Conservation (phyloP, 768 basidiomycete species). For the Pleurotus sapidus region DNA sequence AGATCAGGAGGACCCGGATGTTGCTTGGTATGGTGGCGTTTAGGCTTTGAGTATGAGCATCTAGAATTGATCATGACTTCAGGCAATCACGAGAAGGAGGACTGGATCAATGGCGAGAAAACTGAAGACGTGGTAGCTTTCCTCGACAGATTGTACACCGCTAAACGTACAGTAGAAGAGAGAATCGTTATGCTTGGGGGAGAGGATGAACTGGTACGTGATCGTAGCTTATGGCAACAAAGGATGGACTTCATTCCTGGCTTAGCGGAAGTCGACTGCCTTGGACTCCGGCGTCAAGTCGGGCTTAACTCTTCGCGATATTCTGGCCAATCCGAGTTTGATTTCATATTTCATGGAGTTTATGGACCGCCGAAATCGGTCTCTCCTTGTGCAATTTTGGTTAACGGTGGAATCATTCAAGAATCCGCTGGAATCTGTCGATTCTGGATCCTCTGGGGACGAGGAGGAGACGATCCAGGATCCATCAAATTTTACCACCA, state of each 20-base stretch:
- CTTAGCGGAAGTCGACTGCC: constrained; percentile 28
- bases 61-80: not conserved
- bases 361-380: constrained; percentile 87
- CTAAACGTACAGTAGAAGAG: constrained; percentile 84
- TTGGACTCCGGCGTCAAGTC: constrained; percentile 43
- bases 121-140: constrained; percentile 86
- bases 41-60: not conserved
- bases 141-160: constrained; percentile 83
- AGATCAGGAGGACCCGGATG: constrained; percentile 78
- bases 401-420: constrained; percentile 97
- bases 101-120: constrained; percentile 84
- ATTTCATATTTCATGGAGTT: constrained; percentile 98
- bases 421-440: constrained; percentile 85
- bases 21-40: constrained; percentile 52
- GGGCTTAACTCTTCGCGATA: constrained; percentile 64
- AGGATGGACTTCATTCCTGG: constrained; percentile 22
- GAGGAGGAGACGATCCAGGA: constrained; percentile 55
- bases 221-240: not conserved
- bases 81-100: constrained; percentile 87
- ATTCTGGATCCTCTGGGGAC: constrained; percentile 66
- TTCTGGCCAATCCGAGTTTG: constrained; percentile 85
- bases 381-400: constrained; percentile 94
- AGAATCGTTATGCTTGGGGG: constrained; percentile 79
- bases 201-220: constrained; percentile 57
- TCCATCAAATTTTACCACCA: constrained; percentile 52